phyloP scores from a whole-genome alignment of 1,139 yeast species.

The Yamadazyma atmosphaerica region DNA sequence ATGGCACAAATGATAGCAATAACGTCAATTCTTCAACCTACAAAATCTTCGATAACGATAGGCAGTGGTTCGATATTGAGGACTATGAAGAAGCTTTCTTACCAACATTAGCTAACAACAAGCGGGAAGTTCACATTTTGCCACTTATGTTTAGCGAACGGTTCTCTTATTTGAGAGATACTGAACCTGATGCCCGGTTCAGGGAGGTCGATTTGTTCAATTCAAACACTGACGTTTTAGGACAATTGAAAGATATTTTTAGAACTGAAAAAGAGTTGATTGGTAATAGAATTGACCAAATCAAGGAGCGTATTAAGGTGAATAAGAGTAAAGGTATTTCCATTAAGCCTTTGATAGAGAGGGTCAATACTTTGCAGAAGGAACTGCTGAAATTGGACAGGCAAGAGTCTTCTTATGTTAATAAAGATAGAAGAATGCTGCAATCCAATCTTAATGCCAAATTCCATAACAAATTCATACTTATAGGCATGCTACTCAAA shows the following conservation, averaged over 20 bases:
- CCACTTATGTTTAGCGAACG: slow-evolving; percentile 40
- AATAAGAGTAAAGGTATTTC: slow-evolving; percentile 15
- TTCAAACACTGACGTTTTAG: slow-evolving; percentile 12
- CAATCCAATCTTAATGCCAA: slow-evolving; percentile 20
- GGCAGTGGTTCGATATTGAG: slow-evolving; percentile 42
- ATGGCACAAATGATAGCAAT: slow-evolving; percentile 12
- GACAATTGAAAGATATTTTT: slow-evolving; percentile 22
- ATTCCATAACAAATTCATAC: slow-evolving; percentile 42
- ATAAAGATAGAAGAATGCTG: slow-evolving; percentile 14
- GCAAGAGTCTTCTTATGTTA: slow-evolving; percentile 7
- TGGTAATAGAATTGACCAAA: slow-evolving; percentile 27
- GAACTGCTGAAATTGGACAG: slow-evolving; percentile 20
- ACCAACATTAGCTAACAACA: slow-evolving; percentile 25
- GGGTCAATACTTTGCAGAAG: slow-evolving; percentile 24
- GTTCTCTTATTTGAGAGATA: slow-evolving; percentile 43
- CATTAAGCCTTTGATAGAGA: slow-evolving; percentile 15
- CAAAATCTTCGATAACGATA: slow-evolving; percentile 34
- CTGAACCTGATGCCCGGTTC: slow-evolving; percentile 21
- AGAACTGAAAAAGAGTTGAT: slow-evolving; percentile 31
- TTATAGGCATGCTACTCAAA: slow-evolving; percentile 42
- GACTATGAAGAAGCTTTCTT: slow-evolving; percentile 44
- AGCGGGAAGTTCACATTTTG: slow-evolving; percentile 23
- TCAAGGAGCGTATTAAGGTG: slow-evolving; percentile 21
- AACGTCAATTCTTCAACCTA: slow-evolving; percentile 20
- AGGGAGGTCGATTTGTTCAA: slow-evolving; percentile 15